phyloP scores from a whole-genome alignment of 2,329 filamentous ascomycete species.

The Diplodia sapinea region DNA sequence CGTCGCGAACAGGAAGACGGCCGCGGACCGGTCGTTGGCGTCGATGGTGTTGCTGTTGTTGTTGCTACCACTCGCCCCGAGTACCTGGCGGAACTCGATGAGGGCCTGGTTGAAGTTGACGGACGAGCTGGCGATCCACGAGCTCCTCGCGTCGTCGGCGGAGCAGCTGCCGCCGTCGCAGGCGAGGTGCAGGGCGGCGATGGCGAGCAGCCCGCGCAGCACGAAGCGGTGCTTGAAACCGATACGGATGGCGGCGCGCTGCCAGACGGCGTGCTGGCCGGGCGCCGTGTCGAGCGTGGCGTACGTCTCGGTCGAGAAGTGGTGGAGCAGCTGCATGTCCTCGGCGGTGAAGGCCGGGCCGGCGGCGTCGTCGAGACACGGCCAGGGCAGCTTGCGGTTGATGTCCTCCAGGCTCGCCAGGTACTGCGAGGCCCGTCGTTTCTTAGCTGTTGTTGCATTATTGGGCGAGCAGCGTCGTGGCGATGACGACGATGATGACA shows the following conservation, averaged over 20 bases:
- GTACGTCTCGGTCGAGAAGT: background rate
- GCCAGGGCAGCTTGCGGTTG: background rate
- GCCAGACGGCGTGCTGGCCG: background rate
- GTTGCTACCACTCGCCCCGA: background rate
- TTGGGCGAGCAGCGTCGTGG: too few relatives aligned
- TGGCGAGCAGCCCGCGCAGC: conserved; percentile 36
- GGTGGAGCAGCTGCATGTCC: conserved; percentile 8
- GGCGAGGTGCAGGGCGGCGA: conserved; percentile 35
- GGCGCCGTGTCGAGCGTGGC: background rate
- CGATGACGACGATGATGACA: too few relatives aligned
- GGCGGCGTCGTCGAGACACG: background rate
- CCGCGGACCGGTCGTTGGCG: background rate
- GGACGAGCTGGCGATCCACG: background rate
- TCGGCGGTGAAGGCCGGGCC: conserved; percentile 4
- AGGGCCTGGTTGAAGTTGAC: background rate
- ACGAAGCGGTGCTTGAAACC: conserved; percentile 33
- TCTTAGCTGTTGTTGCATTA: background rate
- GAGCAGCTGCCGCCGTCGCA: too few relatives aligned
- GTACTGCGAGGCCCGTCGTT: too few relatives aligned
- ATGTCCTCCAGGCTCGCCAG: background rate
- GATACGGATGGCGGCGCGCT: background rate
- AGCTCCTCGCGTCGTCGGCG: too few relatives aligned
- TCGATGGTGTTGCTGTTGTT: too few relatives aligned
- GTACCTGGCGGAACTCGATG: background rate
- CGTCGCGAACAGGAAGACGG: background rate